Evolutionary conservation across 352 stramenopile genomes (phyloP).

Genomic region (Phytophthora nicotianae): DNA sequence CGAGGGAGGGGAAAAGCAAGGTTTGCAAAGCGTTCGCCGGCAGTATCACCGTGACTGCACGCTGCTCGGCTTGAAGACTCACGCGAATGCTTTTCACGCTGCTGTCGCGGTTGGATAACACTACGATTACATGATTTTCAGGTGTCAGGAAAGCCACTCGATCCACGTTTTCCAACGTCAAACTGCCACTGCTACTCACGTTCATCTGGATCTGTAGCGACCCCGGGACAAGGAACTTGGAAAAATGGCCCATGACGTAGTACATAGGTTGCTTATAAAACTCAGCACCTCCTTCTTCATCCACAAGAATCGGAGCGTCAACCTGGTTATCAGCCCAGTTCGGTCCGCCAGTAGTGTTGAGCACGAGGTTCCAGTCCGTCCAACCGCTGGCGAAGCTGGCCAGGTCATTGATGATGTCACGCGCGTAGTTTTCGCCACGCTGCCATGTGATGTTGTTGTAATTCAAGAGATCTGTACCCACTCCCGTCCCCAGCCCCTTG

Average conservation of each 20-base stretch:
- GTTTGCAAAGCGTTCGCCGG: constrained; percentile 42
- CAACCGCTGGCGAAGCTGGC: constrained; percentile 73
- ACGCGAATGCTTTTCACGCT: constrained; percentile 35
- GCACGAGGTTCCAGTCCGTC: constrained; percentile 90
- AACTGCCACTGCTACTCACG: constrained; percentile 39
- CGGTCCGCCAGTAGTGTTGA: constrained; percentile 73
- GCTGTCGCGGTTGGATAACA: constrained; percentile 48
- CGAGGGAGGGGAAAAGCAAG: constrained; percentile 22
- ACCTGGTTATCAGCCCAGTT: constrained; percentile 73
- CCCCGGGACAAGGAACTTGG: constrained; percentile 71
- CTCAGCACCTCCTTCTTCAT: constrained; percentile 54
- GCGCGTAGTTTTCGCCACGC: constrained; percentile 75
- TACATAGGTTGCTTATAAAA: constrained; percentile 89
- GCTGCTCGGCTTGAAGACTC: constrained; percentile 23
- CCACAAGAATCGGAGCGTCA: constrained; percentile 74
- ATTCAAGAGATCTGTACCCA: constrained; percentile 34
- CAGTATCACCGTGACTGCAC: constrained; percentile 31
- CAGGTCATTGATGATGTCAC: constrained; percentile 89
- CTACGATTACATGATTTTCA: constrained; percentile 48
- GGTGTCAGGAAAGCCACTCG: constrained; percentile 54
- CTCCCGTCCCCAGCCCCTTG: constrained; percentile 36
- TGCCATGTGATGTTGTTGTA: constrained; percentile 59
- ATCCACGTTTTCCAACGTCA: constrained; percentile 43
- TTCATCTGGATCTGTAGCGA: constrained; percentile 35
- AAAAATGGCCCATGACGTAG: constrained; percentile 78